Percentiles rank a stretch among this genome's conserved stretches.
These are phyloP conservation scores for Dendrobium catenatum DNA, from an alignment of 106 monocot species.

Conservation along the genomic window DNA sequence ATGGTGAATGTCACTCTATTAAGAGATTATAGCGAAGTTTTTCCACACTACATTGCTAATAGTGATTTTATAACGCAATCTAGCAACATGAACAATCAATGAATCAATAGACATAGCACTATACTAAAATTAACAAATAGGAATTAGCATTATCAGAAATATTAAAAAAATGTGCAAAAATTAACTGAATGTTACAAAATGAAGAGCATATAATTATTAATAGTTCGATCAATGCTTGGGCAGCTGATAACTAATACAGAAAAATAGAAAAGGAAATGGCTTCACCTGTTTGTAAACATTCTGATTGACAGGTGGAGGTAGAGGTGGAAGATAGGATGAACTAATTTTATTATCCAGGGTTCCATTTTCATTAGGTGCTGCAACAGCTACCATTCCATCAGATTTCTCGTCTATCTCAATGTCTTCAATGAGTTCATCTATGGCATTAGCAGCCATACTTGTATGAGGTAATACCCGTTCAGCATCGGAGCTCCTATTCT, in stretches of 20 bases:
- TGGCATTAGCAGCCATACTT: conserved; percentile 64
- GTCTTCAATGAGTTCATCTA: conserved; percentile 60
- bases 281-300: conserved; percentile 58
- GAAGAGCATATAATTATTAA: too few relatives aligned
- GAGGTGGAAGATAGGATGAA: conserved; percentile 30
- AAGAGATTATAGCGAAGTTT: too few relatives aligned
- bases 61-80: too few relatives aligned
- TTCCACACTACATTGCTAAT: too few relatives aligned
- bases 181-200: too few relatives aligned
- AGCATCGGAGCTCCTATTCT: conserved; percentile 39
- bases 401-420: conserved; percentile 52
- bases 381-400: conserved; percentile 20
- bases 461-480: conserved; percentile 36
- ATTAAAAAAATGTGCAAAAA: too few relatives aligned
- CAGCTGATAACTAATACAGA: background rate
- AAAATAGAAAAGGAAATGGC: background rate
- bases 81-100: too few relatives aligned
- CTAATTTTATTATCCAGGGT: conserved; percentile 14
- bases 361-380: conserved; percentile 23
- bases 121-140: too few relatives aligned
- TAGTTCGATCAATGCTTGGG: too few relatives aligned
- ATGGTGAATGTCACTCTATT: too few relatives aligned
- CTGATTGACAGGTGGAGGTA: conserved; percentile 27
- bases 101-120: too few relatives aligned
- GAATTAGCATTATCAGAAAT: too few relatives aligned